Percentiles rank a stretch among this genome's conserved stretches.
phyloP scores from a whole-genome alignment of 2,329 filamentous ascomycete species.

The Proliferodiscus dingleyae region DNA sequence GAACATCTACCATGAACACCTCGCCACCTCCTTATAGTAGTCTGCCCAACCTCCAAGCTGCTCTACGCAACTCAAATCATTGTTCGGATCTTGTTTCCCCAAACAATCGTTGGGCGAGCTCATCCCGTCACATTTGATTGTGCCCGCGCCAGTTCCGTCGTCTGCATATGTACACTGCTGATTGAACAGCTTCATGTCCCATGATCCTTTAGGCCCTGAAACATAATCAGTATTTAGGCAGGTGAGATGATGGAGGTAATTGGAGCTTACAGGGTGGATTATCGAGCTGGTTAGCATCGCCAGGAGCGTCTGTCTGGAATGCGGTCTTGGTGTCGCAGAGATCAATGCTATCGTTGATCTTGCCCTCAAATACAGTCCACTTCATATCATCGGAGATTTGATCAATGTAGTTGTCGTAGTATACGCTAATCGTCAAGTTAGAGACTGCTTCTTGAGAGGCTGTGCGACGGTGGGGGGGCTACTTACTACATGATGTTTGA shows the following conservation, averaged over 20 bases:
- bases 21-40: conserved; percentile 1
- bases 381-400: background rate
- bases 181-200: background rate
- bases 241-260: background rate
- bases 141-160: background rate
- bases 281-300: background rate
- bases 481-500: background rate
- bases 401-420: background rate
- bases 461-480: background rate
- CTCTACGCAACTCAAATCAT: background rate
- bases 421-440: background rate
- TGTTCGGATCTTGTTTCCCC: background rate
- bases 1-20: background rate
- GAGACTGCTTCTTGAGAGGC: background rate
- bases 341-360: background rate
- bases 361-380: background rate
- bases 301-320: background rate
- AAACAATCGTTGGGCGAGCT: background rate
- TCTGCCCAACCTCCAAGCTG: background rate
- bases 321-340: background rate
- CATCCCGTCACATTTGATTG: conserved; percentile 1
- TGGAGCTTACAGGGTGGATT: background rate
- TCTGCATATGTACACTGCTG: background rate
- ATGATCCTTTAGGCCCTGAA: background rate
- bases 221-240: background rate